phyloP scores from a whole-genome alignment of 2,329 filamentous ascomycete genomes.

The Monilinia vaccinii-corymbosi region DNA sequence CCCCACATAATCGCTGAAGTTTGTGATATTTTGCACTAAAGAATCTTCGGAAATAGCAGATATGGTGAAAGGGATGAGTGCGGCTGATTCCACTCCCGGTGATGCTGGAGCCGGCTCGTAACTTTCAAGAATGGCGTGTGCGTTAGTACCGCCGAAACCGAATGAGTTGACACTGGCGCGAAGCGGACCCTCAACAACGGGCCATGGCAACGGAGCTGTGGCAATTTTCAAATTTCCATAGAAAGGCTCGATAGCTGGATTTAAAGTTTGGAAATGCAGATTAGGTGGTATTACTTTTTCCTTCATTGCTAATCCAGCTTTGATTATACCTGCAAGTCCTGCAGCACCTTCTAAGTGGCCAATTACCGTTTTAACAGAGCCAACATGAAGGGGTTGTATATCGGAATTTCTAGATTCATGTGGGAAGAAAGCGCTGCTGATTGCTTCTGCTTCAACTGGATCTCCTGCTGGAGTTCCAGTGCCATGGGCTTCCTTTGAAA shows the following conservation, averaged over 20 bases:
- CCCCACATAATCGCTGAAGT: neutral
- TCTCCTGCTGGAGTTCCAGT: conserved; percentile 20
- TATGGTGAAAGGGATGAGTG: conserved; percentile 13
- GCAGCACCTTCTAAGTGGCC: conserved; percentile 27
- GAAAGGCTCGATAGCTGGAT: conserved; percentile 26
- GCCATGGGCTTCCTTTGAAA: conserved; percentile 11
- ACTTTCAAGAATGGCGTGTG: conserved; percentile 36
- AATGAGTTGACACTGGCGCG: conserved; percentile 28
- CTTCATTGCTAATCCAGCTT: conserved; percentile 23
- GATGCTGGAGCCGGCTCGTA: neutral
- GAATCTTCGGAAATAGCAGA: conserved; percentile 15
- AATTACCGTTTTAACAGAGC: conserved; percentile 23
- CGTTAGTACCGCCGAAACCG: conserved; percentile 41
- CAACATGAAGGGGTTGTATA: conserved; percentile 13
- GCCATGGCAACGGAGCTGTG: conserved; percentile 27
- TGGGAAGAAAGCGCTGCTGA: conserved; percentile 10
- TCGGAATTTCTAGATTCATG: neutral
- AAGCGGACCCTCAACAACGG: conserved; percentile 9
- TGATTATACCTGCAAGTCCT: conserved; percentile 28
- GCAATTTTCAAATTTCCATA: conserved; percentile 10
- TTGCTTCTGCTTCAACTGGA: conserved; percentile 17
- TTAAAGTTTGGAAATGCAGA: conserved; percentile 30
- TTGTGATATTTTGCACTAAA: conserved; percentile 2
- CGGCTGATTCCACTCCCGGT: conserved; percentile 17
- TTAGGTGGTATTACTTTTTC: conserved; percentile 28